Evolutionary conservation across 441 rosid genomes (phyloP).

Genomic region (Sinapis alba): DNA sequence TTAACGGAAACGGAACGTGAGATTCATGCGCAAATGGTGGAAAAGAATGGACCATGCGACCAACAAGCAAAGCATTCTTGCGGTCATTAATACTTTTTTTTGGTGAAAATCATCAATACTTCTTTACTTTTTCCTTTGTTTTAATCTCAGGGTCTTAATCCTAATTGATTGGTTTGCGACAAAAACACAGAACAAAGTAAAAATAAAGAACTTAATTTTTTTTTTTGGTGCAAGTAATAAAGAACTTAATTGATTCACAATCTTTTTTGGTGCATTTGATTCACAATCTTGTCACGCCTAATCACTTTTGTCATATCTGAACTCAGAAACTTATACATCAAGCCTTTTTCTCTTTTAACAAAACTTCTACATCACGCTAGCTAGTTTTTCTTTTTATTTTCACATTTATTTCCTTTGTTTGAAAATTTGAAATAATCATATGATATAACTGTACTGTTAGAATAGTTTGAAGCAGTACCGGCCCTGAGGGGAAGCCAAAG

Average conservation of each 20-base stretch:
- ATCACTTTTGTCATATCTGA: slow-evolving; percentile 20
- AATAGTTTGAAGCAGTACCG: too few relatives aligned
- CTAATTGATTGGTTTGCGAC: slow-evolving; percentile 22
- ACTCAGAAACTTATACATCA: slow-evolving; percentile 18
- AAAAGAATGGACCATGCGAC: slow-evolving; percentile 22
- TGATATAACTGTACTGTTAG: background rate
- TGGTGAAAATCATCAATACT: too few relatives aligned
- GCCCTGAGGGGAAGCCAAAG: too few relatives aligned
- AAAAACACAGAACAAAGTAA: background rate
- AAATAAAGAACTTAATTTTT: slow-evolving; percentile 13
- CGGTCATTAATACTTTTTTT: slow-evolving; percentile 7
- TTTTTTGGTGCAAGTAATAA: too few relatives aligned
- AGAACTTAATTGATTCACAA: too few relatives aligned
- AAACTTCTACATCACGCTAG: slow-evolving; percentile 16
- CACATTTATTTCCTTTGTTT: background rate
- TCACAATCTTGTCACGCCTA: slow-evolving; percentile 17
- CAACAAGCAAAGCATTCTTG: slow-evolving; percentile 35
- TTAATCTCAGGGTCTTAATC: slow-evolving; percentile 22
- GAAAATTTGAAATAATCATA: slow-evolving; percentile 5
- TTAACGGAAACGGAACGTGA: background rate
- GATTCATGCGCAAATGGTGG: slow-evolving; percentile 38
- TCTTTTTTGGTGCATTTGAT: too few relatives aligned
- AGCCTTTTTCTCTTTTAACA: slow-evolving; percentile 13
- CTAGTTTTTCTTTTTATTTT: background rate
- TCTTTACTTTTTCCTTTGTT: slow-evolving; percentile 1